These are phyloP conservation scores for Parafenestella ontariensis DNA, from an alignment of 2,329 filamentous ascomycete genomes.

Conservation along the genomic window DNA sequence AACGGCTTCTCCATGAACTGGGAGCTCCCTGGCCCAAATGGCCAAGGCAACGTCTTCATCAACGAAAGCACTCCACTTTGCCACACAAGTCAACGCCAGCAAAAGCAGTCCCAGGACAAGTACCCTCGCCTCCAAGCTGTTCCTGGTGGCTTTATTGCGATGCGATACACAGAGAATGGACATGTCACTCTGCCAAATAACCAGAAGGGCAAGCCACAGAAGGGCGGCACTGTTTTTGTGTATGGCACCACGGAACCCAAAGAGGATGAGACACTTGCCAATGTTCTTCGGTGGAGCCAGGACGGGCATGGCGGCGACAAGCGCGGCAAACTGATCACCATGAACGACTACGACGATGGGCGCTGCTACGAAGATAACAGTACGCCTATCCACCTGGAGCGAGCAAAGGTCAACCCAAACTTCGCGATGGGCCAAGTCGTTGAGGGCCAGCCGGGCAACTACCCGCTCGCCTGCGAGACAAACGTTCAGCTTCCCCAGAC, in stretches of 20 bases:
- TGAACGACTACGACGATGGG: constrained; percentile 85
- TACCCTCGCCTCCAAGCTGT: constrained; percentile 68
- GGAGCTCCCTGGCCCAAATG: constrained; percentile 58
- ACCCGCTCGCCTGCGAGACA: constrained; percentile 79
- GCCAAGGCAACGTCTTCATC: constrained; percentile 54
- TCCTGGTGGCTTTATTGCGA: constrained; percentile 56
- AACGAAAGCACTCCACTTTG: constrained; percentile 67
- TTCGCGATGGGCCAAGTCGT: constrained; percentile 58
- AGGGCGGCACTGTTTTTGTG: constrained; percentile 56
- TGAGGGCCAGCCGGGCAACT: constrained; percentile 39
- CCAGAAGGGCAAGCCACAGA: constrained; percentile 51
- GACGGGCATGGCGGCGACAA: constrained; percentile 82
- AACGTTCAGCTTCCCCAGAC: constrained; percentile 77
- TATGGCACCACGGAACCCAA: constrained; percentile 58
- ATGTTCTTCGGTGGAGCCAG: constrained; percentile 80
- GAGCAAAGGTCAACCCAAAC: constrained; percentile 65
- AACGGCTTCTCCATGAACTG: constrained; percentile 63
- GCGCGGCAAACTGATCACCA: constrained; percentile 76
- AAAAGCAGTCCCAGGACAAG: constrained; percentile 57
- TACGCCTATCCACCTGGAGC: constrained; percentile 62
- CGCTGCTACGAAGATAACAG: constrained; percentile 84
- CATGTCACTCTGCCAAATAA: constrained; percentile 55
- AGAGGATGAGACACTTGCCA: constrained; percentile 63
- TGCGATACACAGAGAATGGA: constrained; percentile 61
- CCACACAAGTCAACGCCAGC: constrained; percentile 66